A percentile compares a stretch with the other conserved stretches of the same genome.
phyloP scores from a whole-genome alignment of 1,284 basidiomycete genomes.

The Ceratorhiza oryzae-sativae region DNA sequence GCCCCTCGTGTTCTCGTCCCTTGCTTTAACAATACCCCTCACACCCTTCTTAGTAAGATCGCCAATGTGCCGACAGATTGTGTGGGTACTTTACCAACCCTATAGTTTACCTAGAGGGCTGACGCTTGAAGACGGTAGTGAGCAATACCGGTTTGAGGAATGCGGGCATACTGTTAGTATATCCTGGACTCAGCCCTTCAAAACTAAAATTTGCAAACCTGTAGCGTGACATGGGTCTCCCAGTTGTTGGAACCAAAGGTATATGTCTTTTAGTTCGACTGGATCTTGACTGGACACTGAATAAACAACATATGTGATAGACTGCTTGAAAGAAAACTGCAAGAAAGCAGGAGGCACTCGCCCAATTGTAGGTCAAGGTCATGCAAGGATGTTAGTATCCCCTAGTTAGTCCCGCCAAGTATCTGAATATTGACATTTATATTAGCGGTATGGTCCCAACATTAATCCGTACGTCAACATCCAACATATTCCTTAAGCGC shows the following conservation, averaged over 20 bases:
- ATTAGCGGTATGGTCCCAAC: conserved; percentile 17
- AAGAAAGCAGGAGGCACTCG: conserved; percentile 33
- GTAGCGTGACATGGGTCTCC: conserved; percentile 20
- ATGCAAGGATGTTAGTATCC: not conserved
- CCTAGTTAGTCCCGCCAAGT: not conserved
- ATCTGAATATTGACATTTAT: not conserved
- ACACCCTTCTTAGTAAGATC: too few species aligned
- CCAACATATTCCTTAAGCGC: too few species aligned
- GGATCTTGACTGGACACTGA: not conserved
- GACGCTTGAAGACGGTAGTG: not conserved
- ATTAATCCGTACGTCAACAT: conserved; percentile 20
- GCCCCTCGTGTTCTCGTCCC: not conserved
- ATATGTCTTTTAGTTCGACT: not conserved
- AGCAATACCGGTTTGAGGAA: conserved; percentile 23
- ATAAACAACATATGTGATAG: not conserved
- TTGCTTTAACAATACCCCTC: too few species aligned
- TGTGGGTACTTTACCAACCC: conserved; percentile 2
- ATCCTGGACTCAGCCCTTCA: not conserved
- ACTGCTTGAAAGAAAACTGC: conserved; percentile 23
- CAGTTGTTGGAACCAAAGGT: conserved; percentile 30
- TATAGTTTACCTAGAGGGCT: not conserved
- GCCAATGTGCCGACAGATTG: conserved; percentile 25
- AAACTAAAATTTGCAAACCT: too few species aligned
- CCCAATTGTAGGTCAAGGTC: conserved; percentile 19
- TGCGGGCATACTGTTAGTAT: conserved; percentile 29